Evolutionary conservation across 2,329 filamentous ascomycete genomes (phyloP), one percentile per base, ranked within the genome.

Genomic region (Hymenoscyphus scutula): DNA sequence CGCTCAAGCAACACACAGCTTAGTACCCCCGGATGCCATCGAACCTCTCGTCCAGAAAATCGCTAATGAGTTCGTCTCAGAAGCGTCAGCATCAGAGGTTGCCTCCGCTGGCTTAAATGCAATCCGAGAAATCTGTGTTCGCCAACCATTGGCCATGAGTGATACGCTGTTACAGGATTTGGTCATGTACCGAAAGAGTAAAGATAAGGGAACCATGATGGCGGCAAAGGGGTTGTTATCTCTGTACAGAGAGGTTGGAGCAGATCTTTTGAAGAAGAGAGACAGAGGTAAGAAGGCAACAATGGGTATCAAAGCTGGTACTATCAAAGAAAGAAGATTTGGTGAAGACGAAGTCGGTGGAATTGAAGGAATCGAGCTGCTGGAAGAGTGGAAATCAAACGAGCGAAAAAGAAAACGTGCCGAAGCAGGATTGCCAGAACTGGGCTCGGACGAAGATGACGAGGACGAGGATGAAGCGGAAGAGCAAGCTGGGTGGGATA

Each of bases 131-230:
- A 91, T 99, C 29, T 97, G 94, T 76, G 89, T 88, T 2, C 85
- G 95, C 67, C 95, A 99, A 73, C 94, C 95, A 1, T 80, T 98
- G n/a, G 93, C 93, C 5, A 98, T 99, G 90, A 92, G 87, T 58
- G 93, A 98, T 68, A 97, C 93, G 0, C 79, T 99, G n/a, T 79
- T 99, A 32, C 94, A 99, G 75, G 95, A 99, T 80, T 79, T 99
- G 59, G 92, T 98, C 10, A 90, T 95, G 80, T 98, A 99, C 78
- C 86, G 91, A 64, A 97, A 96, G 81, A 96, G 91, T 74, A 99
- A 99, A 75, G 95, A 99, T 74, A 99, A 98, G 80, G 93, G 94
- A 64, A 91, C 95, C n/a, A 93, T 96, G 85, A 98, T 99, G 95
- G 95, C 95, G 7, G 92, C 94, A 15, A 94, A 95, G 75, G 94